Evolutionary conservation across 306 rosid species (phyloP).

Genomic region (Cicer chorassanicum): DNA sequence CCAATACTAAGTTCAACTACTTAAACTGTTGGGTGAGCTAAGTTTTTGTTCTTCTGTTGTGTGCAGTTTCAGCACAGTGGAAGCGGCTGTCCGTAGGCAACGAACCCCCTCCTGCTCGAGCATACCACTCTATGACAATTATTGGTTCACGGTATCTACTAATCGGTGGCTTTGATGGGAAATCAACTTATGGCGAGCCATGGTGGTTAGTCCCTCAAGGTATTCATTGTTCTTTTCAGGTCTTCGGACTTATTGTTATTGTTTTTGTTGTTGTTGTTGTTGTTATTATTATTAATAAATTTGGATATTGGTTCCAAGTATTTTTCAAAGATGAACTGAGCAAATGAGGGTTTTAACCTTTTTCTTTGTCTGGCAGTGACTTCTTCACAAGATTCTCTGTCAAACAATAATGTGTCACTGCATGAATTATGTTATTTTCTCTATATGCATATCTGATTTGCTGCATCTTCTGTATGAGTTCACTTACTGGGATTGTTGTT

Average conservation of each 20-base stretch:
- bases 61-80: slow-evolving; percentile 91
- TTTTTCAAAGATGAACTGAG: slow-evolving; percentile 34
- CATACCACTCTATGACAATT: slow-evolving; percentile 84
- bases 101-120: slow-evolving; percentile 95
- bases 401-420: slow-evolving; percentile 22
- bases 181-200: slow-evolving; percentile 82
- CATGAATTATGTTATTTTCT: slow-evolving; percentile 24
- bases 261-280: not conserved
- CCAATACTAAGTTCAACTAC: slow-evolving; percentile 7
- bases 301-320: not conserved
- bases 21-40: slow-evolving; percentile 31
- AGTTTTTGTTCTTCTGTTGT: slow-evolving; percentile 35
- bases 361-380: slow-evolving; percentile 29
- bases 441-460: not conserved
- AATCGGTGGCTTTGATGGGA: slow-evolving; percentile 97
- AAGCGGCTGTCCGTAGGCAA: slow-evolving; percentile 82
- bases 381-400: slow-evolving; percentile 14
- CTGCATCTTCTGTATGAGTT: not conserved
- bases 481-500: slow-evolving; percentile 23
- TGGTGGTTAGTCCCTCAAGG: slow-evolving; percentile 99
- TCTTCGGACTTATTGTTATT: not conserved
- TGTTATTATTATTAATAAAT: not conserved
- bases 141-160: slow-evolving; percentile 79
- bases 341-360: slow-evolving; percentile 22
- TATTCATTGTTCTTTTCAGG: slow-evolving; percentile 44